Evolutionary conservation across 164 flowering plant species (phyloP), one percentile per base, ranked within the genome.

Genomic region (Aristolochia californica): DNA sequence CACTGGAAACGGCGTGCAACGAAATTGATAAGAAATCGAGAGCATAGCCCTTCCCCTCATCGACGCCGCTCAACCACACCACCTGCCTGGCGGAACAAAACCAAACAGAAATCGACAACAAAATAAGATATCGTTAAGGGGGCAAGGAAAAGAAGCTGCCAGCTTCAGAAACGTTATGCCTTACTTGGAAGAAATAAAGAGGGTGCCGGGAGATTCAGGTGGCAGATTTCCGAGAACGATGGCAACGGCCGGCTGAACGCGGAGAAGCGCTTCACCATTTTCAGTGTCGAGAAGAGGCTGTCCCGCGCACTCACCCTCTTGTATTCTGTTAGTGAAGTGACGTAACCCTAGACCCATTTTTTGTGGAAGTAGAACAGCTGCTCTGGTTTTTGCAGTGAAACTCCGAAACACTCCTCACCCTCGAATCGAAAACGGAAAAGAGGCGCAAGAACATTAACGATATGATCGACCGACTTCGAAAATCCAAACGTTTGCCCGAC

Each of bases 1-100:
- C 99, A 58, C 80, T 80, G 1, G 96, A 93, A 17, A 84, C 80
- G 0, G 99, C 99, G 43, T 93, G 99, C 48, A 93, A 82, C 10
- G 97, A 80, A 27, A 93, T 30, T 0, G 91, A 84, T 61, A 83
- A 48, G 69, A 93, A 93, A 72, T 85, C 87, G 18, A 93, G 91
- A 0, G 90, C 84, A 55, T 78, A 89, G n/a, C 95, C 96, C 68
- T 64, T 85, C 18, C 60, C 68, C 47, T 57, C 66, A 44, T 87
- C 97, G 43, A 70, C 72, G 23, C 83, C 95, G 64, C 87, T 87
- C 77, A 93, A 61, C 97, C 99, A 93, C 26, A 89, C 66, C 34
- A 93, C 78, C 65, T 76, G 70, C 81, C 96, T 89, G 67, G 56
- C 65, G 57, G 59, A 26, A 54, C 2, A 53, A 15, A 7, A 10